Evolutionary conservation across 441 rosid species (phyloP).

Genomic region (Mallotus japonicus): DNA sequence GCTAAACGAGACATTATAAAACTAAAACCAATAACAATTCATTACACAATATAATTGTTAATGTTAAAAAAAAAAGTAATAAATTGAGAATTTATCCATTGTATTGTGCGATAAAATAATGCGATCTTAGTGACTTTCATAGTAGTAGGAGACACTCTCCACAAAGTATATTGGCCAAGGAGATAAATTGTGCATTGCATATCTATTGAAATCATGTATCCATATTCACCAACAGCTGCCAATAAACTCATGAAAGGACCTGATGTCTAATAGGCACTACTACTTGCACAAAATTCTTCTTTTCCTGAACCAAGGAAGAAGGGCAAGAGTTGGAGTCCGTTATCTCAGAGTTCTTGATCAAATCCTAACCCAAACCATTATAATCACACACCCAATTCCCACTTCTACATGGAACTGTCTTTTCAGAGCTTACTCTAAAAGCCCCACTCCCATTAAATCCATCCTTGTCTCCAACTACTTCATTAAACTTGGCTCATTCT

Average conservation of each 20-base stretch:
- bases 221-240: background rate
- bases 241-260: background rate
- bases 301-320: conserved; percentile 13
- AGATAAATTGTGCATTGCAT: background rate
- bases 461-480: conserved; percentile 23
- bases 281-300: conserved; percentile 13
- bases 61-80: too few relatives aligned
- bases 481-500: background rate
- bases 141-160: background rate
- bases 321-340: background rate
- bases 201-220: background rate
- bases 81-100: too few relatives aligned
- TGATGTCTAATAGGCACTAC: conserved; percentile 19
- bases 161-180: background rate
- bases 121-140: background rate
- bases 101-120: too few relatives aligned
- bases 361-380: conserved; percentile 29
- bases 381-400: conserved; percentile 8
- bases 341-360: conserved; percentile 15
- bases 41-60: too few relatives aligned
- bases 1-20: too few relatives aligned
- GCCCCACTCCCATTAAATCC: conserved; percentile 29
- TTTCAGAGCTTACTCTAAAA: conserved; percentile 27
- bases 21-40: too few relatives aligned
- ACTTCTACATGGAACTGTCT: conserved; percentile 30